Conservation (phyloP, 164 flowering plant species). For the Brasenia schreberi region DNA sequence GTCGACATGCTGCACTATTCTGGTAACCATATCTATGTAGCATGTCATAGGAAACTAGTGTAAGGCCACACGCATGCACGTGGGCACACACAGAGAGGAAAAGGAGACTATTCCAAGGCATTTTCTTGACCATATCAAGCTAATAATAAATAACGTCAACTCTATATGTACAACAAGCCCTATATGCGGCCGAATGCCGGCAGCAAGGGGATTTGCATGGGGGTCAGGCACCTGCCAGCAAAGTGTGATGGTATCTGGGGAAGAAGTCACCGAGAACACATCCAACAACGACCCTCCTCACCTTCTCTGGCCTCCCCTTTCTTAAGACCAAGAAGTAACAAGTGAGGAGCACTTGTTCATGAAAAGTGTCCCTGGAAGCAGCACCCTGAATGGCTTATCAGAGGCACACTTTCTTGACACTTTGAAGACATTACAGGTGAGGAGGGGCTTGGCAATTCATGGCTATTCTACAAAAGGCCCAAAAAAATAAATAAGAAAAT, state of each 20-base stretch:
- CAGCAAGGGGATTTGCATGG: not conserved
- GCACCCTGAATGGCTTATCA: not conserved
- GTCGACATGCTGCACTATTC: too few relatives aligned
- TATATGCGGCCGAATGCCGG: not conserved
- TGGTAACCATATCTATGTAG: too few relatives aligned
- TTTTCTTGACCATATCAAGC: not conserved
- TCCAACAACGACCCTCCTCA: not conserved
- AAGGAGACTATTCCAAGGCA: not conserved
- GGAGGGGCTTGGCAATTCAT: not conserved
- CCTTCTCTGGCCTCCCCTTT: not conserved
- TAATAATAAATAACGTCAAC: not conserved
- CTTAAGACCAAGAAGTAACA: too few relatives aligned
- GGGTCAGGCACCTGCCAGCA: not conserved
- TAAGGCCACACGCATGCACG: too few relatives aligned
- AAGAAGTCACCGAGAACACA: not conserved
- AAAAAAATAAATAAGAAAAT: slow-evolving; percentile 8
- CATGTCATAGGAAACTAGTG: too few relatives aligned
- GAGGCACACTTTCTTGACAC: not conserved
- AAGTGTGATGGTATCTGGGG: not conserved
- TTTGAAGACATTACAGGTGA: not conserved
- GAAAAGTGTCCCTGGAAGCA: not conserved
- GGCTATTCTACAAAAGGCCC: not conserved
- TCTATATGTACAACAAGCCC: slow-evolving; percentile 2
- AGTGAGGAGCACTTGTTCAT: too few relatives aligned
- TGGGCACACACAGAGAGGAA: not conserved